A percentile compares a stretch with the other conserved stretches of the same genome.
Conservation (phyloP, 306 rosid genomes). For the Prunus salicina region DNA sequence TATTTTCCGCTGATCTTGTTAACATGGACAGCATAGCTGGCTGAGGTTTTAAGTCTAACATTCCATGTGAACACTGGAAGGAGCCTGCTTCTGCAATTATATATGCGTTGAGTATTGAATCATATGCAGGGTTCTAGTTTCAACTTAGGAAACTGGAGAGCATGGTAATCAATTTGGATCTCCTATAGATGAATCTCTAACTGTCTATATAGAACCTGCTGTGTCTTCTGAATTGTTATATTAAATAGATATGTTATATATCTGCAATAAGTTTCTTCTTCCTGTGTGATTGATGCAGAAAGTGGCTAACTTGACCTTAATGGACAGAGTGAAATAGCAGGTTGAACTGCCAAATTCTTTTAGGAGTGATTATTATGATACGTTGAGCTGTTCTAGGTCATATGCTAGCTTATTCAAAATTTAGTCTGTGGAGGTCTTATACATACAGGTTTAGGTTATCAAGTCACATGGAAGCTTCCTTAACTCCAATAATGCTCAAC, state of each 20-base stretch:
- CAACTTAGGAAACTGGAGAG: slow-evolving; percentile 12
- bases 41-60: slow-evolving; percentile 3
- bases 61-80: slow-evolving; percentile 6
- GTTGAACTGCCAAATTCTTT: slow-evolving; percentile 20
- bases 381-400: slow-evolving; percentile 18
- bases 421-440: slow-evolving; percentile 23
- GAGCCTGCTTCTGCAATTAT: not conserved
- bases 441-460: slow-evolving; percentile 19
- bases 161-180: slow-evolving; percentile 19
- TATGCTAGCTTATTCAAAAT: slow-evolving; percentile 23
- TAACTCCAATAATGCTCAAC: slow-evolving; percentile 24
- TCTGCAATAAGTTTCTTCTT: slow-evolving; percentile 27
- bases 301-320: slow-evolving; percentile 24
- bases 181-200: slow-evolving; percentile 22
- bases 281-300: slow-evolving; percentile 28
- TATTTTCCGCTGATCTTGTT: slow-evolving; percentile 17
- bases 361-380: slow-evolving; percentile 19
- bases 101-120: slow-evolving; percentile 2
- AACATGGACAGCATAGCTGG: slow-evolving; percentile 8
- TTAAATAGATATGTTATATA: slow-evolving; percentile 10
- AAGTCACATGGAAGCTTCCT: slow-evolving; percentile 25
- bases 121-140: slow-evolving; percentile 17
- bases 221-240: slow-evolving; percentile 22
- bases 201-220: slow-evolving; percentile 26
- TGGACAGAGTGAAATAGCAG: slow-evolving; percentile 23